Evolutionary conservation across 2,329 filamentous ascomycete species (phyloP).

Genomic region (Orbilia ellipsospora): DNA sequence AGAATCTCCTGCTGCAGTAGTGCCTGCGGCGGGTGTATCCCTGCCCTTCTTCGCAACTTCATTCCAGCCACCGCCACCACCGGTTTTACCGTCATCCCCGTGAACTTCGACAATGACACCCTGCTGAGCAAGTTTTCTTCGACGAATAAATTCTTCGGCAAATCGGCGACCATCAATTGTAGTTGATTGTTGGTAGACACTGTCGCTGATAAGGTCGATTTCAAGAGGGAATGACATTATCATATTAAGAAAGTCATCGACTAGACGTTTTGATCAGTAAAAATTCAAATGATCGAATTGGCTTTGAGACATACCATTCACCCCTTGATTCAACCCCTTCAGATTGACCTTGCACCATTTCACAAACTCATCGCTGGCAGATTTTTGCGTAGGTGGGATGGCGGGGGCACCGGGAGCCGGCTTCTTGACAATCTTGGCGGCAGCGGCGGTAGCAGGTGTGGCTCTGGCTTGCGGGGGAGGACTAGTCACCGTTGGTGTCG

Average conservation of each 20-base stretch:
- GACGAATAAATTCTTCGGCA: slow-evolving; percentile 91
- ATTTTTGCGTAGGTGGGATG: slow-evolving; percentile 65
- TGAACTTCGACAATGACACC: slow-evolving; percentile 80
- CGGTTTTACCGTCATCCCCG: slow-evolving; percentile 63
- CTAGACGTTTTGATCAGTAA: slow-evolving; percentile 64
- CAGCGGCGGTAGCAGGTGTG: slow-evolving; percentile 3
- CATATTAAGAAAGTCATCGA: slow-evolving; percentile 81
- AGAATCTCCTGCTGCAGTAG: slow-evolving; percentile 9
- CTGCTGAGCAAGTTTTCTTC: slow-evolving; percentile 92
- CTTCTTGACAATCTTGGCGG: slow-evolving; percentile 51
- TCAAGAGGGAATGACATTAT: slow-evolving; percentile 82
- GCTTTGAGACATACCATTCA: slow-evolving; percentile 69
- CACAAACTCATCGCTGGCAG: slow-evolving; percentile 87
- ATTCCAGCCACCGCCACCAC: slow-evolving; percentile 80
- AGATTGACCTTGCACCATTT: slow-evolving; percentile 90
- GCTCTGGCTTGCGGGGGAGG: slow-evolving; percentile 63
- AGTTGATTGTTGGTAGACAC: slow-evolving; percentile 84
- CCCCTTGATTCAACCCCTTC: slow-evolving; percentile 76
- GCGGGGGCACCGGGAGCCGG: slow-evolving; percentile 65
- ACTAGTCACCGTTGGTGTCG: slow-evolving; percentile 68
- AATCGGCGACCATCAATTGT: slow-evolving; percentile 94
- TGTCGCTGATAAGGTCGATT: slow-evolving; percentile 84
- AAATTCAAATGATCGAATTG: not conserved
- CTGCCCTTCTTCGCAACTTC: slow-evolving; percentile 82
- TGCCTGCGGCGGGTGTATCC: slow-evolving; percentile 1